phyloP scores from a whole-genome alignment of 768 basidiomycete species.

The Russula abietina region DNA sequence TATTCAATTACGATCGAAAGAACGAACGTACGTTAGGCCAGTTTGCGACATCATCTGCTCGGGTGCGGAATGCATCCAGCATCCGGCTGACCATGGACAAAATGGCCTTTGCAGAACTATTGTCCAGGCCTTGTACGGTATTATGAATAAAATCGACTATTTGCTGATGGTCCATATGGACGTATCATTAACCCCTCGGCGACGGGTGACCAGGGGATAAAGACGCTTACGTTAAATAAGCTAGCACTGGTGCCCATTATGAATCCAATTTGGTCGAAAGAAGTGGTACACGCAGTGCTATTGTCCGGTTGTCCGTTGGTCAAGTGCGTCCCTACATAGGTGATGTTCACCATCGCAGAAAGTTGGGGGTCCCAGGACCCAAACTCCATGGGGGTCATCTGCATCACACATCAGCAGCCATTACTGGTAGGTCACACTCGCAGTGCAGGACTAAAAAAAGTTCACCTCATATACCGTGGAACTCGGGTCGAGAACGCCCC shows the following conservation, averaged over 20 bases:
- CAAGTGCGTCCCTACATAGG: slow-evolving; percentile 60
- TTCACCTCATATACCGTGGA: slow-evolving; percentile 55
- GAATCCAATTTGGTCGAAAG: slow-evolving; percentile 71
- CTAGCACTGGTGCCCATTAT: slow-evolving; percentile 71
- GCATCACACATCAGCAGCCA: slow-evolving; percentile 1
- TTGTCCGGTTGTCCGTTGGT: slow-evolving; percentile 50
- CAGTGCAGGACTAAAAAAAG: slow-evolving; percentile 6
- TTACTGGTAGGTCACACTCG: background rate
- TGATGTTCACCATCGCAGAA: slow-evolving; percentile 61
- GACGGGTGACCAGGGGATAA: background rate
- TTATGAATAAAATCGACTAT: slow-evolving; percentile 42
- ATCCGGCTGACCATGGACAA: slow-evolving; percentile 45
- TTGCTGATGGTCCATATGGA: slow-evolving; percentile 35
- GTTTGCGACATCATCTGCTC: slow-evolving; percentile 56
- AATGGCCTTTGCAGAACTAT: slow-evolving; percentile 36
- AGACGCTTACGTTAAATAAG: slow-evolving; percentile 50
- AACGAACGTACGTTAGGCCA: slow-evolving; percentile 49
- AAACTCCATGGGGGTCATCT: slow-evolving; percentile 61
- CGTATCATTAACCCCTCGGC: background rate
- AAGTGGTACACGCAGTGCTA: slow-evolving; percentile 56
- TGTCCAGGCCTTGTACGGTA: slow-evolving; percentile 37
- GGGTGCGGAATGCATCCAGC: slow-evolving; percentile 43
- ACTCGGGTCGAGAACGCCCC: slow-evolving; percentile 36
- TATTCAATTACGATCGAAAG: background rate
- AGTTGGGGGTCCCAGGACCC: slow-evolving; percentile 70